phyloP scores from a whole-genome alignment of 2,329 filamentous ascomycete species.

The Fusarium sp. region DNA sequence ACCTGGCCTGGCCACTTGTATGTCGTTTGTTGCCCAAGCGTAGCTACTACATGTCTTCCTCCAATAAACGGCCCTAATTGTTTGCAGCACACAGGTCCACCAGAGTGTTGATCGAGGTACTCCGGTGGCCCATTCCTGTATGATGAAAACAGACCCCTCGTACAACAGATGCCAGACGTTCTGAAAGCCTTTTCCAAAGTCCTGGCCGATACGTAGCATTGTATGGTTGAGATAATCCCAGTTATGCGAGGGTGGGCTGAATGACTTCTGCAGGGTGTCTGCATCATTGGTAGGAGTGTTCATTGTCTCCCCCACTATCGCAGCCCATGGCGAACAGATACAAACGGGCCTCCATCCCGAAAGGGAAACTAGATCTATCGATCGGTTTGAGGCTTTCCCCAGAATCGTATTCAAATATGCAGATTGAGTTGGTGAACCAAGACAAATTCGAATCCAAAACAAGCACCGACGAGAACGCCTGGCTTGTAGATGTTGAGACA shows the following conservation, averaged over 20 bases:
- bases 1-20: conserved; percentile 28
- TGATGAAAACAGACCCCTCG: conserved; percentile 28
- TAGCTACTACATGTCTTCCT: conserved; percentile 5
- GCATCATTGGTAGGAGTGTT: conserved; percentile 25
- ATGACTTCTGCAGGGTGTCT: conserved; percentile 29
- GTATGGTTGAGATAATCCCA: conserved; percentile 20
- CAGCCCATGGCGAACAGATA: conserved; percentile 9
- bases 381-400: conserved; percentile 32
- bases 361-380: conserved; percentile 30
- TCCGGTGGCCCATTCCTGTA: conserved; percentile 21
- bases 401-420: conserved; percentile 29
- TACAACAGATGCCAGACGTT: conserved; percentile 43
- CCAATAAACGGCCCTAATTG: conserved; percentile 39
- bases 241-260: conserved; percentile 27
- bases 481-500: conserved; percentile 13
- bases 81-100: conserved; percentile 26
- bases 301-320: conserved; percentile 27
- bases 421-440: conserved; percentile 14
- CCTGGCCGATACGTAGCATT: conserved; percentile 15
- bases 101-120: conserved; percentile 26
- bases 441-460: conserved; percentile 22
- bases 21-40: conserved; percentile 38
- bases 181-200: conserved; percentile 28
- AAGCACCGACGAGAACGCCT: conserved; percentile 14
- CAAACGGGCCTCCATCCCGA: conserved; percentile 23